These are phyloP conservation scores for Diaporthe citriasiana DNA, from an alignment of 2,329 filamentous ascomycete species.

Conservation along the genomic window DNA sequence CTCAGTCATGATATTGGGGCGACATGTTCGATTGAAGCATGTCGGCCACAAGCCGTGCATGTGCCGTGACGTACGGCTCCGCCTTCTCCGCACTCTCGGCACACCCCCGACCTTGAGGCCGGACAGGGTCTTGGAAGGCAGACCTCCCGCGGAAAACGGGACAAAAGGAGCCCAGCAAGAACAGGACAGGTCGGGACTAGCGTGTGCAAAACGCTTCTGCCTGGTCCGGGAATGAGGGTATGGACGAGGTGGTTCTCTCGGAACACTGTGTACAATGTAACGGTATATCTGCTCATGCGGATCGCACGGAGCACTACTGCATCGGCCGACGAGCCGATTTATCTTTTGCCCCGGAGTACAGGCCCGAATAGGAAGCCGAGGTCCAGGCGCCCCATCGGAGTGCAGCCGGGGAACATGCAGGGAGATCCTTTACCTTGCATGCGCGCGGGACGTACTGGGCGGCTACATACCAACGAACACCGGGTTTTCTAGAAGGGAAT, in stretches of 20 bases:
- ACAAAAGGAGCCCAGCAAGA: constrained; percentile 16
- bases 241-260: not conserved
- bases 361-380: constrained; percentile 37
- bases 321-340: constrained; percentile 34
- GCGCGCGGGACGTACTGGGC: not conserved
- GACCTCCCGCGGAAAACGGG: constrained; percentile 6
- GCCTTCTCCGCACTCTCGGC: constrained; percentile 35
- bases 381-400: constrained; percentile 31
- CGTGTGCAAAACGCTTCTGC: constrained; percentile 29
- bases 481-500: constrained; percentile 37
- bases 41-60: constrained; percentile 37
- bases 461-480: constrained; percentile 1
- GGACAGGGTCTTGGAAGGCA: constrained; percentile 12
- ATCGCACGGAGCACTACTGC: constrained; percentile 32
- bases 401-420: constrained; percentile 41
- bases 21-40: not conserved
- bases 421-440: constrained; percentile 34
- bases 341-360: constrained; percentile 36
- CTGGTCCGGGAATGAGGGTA: constrained; percentile 30
- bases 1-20: constrained; percentile 2
- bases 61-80: constrained; percentile 37
- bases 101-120: constrained; percentile 27
- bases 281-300: constrained; percentile 23
- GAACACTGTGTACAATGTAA: constrained; percentile 23
- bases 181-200: constrained; percentile 19